Evolutionary conservation across 2,329 filamentous ascomycete species (phyloP).

Genomic region (Chrysoporthe austroafricana): DNA sequence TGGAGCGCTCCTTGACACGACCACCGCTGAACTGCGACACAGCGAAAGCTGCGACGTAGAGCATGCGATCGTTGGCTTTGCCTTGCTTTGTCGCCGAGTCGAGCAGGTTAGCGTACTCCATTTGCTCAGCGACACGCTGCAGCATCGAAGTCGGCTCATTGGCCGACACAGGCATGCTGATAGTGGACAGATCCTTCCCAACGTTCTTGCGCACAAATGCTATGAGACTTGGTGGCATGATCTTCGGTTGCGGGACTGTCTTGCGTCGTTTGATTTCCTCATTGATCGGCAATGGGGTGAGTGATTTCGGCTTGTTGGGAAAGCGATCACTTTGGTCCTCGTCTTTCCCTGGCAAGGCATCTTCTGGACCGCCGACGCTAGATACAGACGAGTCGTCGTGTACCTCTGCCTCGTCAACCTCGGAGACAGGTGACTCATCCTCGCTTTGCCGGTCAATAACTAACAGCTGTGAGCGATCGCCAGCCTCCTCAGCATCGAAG

Average conservation of each 20-base stretch:
- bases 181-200: conserved; percentile 94
- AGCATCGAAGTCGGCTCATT: conserved; percentile 91
- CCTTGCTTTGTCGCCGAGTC: conserved; percentile 71
- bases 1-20: conserved; percentile 85
- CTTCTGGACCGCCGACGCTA: conserved; percentile 63
- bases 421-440: conserved; percentile 63
- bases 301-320: conserved; percentile 73
- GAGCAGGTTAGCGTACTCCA: conserved; percentile 88
- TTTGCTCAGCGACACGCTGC: conserved; percentile 84
- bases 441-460: conserved; percentile 74
- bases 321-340: conserved; percentile 69
- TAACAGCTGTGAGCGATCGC: conserved; percentile 67
- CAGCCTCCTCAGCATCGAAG: conserved; percentile 82
- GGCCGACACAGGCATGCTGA: conserved; percentile 95
- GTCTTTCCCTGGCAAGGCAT: conserved; percentile 50
- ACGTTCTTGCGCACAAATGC: conserved; percentile 96
- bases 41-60: conserved; percentile 89
- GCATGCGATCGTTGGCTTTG: conserved; percentile 68
- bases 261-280: conserved; percentile 67
- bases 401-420: conserved; percentile 57
- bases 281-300: conserved; percentile 76
- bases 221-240: conserved; percentile 86
- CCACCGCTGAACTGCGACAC: conserved; percentile 82
- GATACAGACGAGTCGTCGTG: conserved; percentile 66
- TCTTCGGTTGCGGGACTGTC: conserved; percentile 73